These are phyloP conservation scores for Entophlyctis luteolus DNA, from an alignment of 192 early-diverging fungal species.

Conservation along the genomic window DNA sequence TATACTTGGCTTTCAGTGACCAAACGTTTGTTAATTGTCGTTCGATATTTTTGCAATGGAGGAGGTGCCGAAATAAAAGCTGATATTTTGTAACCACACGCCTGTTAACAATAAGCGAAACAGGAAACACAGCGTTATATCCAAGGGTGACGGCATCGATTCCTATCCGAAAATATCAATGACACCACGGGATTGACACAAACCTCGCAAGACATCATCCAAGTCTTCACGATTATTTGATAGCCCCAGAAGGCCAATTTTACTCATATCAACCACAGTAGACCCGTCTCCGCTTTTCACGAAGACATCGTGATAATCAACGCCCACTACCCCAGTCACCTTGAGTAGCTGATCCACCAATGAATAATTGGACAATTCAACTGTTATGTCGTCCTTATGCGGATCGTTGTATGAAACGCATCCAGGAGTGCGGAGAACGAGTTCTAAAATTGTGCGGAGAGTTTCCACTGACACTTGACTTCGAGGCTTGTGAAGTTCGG, in stretches of 20 bases:
- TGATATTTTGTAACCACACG: conserved; percentile 87
- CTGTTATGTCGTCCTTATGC: conserved; percentile 82
- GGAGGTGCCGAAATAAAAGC: conserved; percentile 79
- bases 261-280: conserved; percentile 4
- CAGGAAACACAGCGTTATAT: conserved; percentile 82
- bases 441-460: conserved; percentile 80
- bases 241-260: background rate
- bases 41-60: conserved; percentile 87
- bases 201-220: background rate
- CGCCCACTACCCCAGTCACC: conserved; percentile 65
- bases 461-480: conserved; percentile 64
- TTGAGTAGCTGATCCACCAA: conserved; percentile 69
- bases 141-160: conserved; percentile 78
- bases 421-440: conserved; percentile 81
- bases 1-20: conserved; percentile 60
- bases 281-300: background rate
- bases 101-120: conserved; percentile 81
- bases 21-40: conserved; percentile 73
- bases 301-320: conserved; percentile 35
- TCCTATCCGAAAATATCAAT: conserved; percentile 39
- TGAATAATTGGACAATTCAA: conserved; percentile 59
- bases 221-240: background rate
- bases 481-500: conserved; percentile 70
- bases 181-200: no score
- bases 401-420: conserved; percentile 60